phyloP scores from a whole-genome alignment of 176 grass and related monocot genomes.

The Sorghum bicolor region DNA sequence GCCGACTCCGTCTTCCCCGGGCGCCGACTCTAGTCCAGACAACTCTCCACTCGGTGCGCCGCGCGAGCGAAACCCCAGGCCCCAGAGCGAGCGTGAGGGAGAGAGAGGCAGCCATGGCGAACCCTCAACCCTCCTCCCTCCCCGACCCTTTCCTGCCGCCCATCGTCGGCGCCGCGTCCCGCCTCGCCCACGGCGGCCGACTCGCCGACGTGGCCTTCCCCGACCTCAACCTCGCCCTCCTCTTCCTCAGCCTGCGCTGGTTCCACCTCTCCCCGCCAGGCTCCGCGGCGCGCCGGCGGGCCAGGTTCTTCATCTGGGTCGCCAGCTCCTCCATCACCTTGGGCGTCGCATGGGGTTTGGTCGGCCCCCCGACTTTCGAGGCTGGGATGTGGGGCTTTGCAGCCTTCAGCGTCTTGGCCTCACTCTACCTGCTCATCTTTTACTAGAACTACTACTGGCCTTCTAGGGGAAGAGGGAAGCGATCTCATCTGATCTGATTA shows the following conservation, averaged over 20 bases:
- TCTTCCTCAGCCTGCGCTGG: neutral
- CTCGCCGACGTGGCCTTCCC: neutral
- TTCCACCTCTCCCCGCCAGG: neutral
- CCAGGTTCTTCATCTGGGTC: constrained; percentile 26
- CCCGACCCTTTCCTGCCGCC: neutral
- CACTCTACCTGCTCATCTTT: neutral
- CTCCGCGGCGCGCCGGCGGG: neutral
- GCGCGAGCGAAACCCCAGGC: neutral
- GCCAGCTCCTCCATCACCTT: neutral
- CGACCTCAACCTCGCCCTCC: neutral
- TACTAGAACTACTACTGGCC: too few relatives aligned
- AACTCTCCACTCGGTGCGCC: too few relatives aligned
- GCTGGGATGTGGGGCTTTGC: neutral
- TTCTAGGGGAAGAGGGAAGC: neutral
- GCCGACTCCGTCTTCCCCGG: neutral
- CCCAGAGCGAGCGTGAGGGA: neutral
- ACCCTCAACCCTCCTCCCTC: neutral
- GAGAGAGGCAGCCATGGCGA: neutral
- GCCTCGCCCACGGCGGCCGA: neutral
- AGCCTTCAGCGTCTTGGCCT: rapidly evolving
- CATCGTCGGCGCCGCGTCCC: neutral
- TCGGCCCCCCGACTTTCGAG: neutral
- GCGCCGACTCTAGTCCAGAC: neutral
- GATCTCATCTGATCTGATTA: neutral
- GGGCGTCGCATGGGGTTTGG: neutral